Base-by-base conservation (phyloP, 2,329 filamentous ascomycete species). In the Sclerotinia spermophila region DNA sequence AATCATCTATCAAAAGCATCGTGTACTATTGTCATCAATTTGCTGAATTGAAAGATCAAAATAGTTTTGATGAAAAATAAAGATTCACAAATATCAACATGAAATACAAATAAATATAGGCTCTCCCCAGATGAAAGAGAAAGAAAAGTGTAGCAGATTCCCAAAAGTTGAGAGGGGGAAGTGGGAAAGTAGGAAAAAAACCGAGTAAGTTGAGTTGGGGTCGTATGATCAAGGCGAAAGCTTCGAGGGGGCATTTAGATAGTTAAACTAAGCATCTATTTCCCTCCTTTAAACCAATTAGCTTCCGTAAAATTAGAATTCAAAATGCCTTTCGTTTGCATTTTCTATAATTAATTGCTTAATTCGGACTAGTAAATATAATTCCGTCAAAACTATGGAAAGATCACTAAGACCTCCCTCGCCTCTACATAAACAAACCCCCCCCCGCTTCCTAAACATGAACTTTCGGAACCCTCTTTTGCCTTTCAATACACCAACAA, bases 211-310 rank as follows among this genome's bases (percentile, higher is more conserved):
- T 56, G 65, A 58, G 65, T 42, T 45, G n/a, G 51, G 48, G 65
- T 67, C 65, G 51, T 38, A 67, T 67, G 65, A 67, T 67, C 65
- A 67, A 67, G 38, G 65, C 51, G 65, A 67, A 44, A 55, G 35
- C 33, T 60, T 60, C 42, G 58, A 60, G 58, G 56, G 45, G 45
- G 42, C 8, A 51, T 53, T 53, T 35, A 48, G 62, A 45, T 30
- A 21, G 27, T 48, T 7, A 19, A 35, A 35, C 62, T 67, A 35
- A 58, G 44, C n/a, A 24, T 10, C 42, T 27, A 67, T 67, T 42
- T 45, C 21, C 55, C 66, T 60, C 66, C 55, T 60, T 45, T 35
- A 4, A 68, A 38, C 33, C 53, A 45, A 68, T 60, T 6, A 60
- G 33, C 27, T 38, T 21, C 40, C 21, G 21, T 45, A n/a, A 27